Evolutionary conservation across 176 grass and related monocot species (phyloP), one percentile per base, ranked within the genome.

Genomic region (Avena atlantica): DNA sequence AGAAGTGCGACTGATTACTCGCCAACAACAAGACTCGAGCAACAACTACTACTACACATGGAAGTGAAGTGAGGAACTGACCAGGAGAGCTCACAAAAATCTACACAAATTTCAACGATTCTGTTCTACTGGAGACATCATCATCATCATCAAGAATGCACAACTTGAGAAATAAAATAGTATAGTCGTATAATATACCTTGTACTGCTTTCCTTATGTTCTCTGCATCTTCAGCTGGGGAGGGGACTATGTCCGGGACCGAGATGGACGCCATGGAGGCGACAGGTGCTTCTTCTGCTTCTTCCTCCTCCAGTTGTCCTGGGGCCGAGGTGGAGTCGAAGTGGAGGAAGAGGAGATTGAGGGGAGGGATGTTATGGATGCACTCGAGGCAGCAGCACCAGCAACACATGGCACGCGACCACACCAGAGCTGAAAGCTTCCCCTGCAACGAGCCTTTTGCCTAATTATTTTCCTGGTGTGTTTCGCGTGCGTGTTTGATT

Each of bases 161-260:
- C 31, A 82, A 58, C 29, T 24, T 59, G 10, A 16, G 12, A 55
- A 24, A 31, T 44, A 40, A 29, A 15, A 25, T 0, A 59, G 36
- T 78, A 16, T 25, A 25, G 25, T n/a, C n/a, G n/a, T 34, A 15
- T 5, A 15, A 9, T 3, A 25, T 91, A 88, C 95, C 92, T 90
- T 97, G 88, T 8, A 97, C 90, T 21, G 95, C 92, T 57, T 97
- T 94, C 23, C 95, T 79, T 34, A 97, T 86, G 70, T 27, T 92
- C 83, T 94, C 85, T 8, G 95, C 95, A 34, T 97, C 95, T 62
- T 94, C 65, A 12, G 83, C 36, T 0, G 95, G 88, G 17, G 92
- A 74, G 34, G 95, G 90, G n/a, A 73, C 73, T 1, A 78, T 81
- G 60, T 65, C 14, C 3, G 92, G 95, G n/a, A 97, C 78, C 0